Evolutionary conservation across 306 rosid species (phyloP), one percentile per base, ranked within the genome.

Genomic region (Heteromeles arbutifolia): DNA sequence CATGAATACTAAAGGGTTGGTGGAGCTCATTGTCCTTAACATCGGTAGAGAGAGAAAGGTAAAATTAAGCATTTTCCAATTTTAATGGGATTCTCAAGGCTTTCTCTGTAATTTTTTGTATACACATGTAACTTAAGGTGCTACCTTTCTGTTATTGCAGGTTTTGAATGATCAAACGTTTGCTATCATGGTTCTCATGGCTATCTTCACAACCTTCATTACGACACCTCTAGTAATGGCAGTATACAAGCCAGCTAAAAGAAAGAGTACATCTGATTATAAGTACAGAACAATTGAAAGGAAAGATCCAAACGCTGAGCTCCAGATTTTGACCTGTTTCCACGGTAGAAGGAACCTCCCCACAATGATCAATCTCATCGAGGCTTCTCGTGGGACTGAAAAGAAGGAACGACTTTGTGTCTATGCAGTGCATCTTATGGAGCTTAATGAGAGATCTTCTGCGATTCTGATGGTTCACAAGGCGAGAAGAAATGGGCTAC

Each of bases 171-270:
- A 94, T 74, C 90, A 94, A 69, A 92, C 96, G 12, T 94, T 94
- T 67, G 95, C 98, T 5, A 90, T 94, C 53, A 87, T 94, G 91
- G 93, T 94, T 82, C 89, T 94, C 8, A 94, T 94, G 98, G 98
- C 98, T 24, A 73, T 94, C 74, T 82, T 94, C 70, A 94, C 97
- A 11, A 94, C 98, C 67, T 87, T 94, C 84, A 72, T 92, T 76
- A 94, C 98, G 34, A 92, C 97, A 5, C 98, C 98, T 54, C 2
- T 88, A 28, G 95, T 94, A 56, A 78, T 82, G 56, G 80, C 86
- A n/a, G 84, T 86, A 21, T 92, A 90, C 67, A 89, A 87, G 72
- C 96, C 95, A 10, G 90, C 90, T 24, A 88, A 87, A 67, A 86
- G 89, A 62, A 54, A 58, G 22, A 80, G 80, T 63, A 78, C 34